These are phyloP conservation scores for Nicotiana tomentosiformis DNA, from an alignment of 257 asterid genomes.

Conservation along the genomic window DNA sequence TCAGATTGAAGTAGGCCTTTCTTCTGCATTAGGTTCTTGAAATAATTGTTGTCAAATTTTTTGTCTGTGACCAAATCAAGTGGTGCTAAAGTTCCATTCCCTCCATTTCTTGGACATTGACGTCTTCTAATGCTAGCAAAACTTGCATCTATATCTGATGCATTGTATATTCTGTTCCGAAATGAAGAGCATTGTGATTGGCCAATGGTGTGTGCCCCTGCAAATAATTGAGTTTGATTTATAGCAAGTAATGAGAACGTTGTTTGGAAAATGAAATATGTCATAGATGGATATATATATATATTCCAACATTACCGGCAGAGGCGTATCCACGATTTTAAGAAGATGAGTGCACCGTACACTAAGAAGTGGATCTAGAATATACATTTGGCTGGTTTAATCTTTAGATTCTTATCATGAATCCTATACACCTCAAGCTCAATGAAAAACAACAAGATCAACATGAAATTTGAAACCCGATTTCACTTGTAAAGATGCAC, in stretches of 20 bases:
- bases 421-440: too few relatives aligned
- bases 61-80: conserved; percentile 26
- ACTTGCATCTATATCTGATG: conserved; percentile 28
- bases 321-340: too few relatives aligned
- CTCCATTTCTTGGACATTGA: conserved; percentile 15
- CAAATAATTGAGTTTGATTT: not conserved
- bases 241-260: not conserved
- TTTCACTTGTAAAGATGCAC: too few relatives aligned
- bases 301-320: too few relatives aligned
- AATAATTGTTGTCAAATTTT: conserved; percentile 18
- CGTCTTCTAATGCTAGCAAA: conserved; percentile 27
- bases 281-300: too few relatives aligned
- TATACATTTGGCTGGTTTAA: too few relatives aligned
- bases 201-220: conserved; percentile 32
- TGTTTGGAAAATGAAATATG: not conserved
- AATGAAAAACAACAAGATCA: too few relatives aligned
- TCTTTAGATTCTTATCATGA: too few relatives aligned
- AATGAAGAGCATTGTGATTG: conserved; percentile 24
- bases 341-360: too few relatives aligned
- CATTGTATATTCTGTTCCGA: conserved; percentile 20
- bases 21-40: conserved; percentile 16
- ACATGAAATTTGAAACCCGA: too few relatives aligned
- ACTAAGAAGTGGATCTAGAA: too few relatives aligned
- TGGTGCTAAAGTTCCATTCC: conserved; percentile 22
- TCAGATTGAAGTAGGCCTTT: conserved; percentile 24